These are phyloP conservation scores for Vishniacozyma victoriae DNA, from an alignment of 768 basidiomycete species.

Conservation along the genomic window DNA sequence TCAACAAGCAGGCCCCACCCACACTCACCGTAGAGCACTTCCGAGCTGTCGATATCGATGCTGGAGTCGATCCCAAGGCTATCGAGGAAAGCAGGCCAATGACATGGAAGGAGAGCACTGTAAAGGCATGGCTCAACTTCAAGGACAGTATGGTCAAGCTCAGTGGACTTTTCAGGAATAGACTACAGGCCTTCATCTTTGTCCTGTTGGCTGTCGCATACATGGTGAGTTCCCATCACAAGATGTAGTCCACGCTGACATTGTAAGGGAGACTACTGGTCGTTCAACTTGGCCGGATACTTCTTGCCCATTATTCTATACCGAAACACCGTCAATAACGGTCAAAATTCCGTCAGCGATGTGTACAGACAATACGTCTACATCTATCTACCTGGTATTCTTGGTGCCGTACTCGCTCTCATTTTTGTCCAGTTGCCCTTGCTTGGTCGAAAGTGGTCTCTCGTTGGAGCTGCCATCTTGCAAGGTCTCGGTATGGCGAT, in stretches of 20 bases:
- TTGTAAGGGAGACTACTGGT: conserved; percentile 35
- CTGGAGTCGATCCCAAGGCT: conserved; percentile 7
- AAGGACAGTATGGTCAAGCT: conserved; percentile 38
- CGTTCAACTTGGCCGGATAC: conserved; percentile 45
- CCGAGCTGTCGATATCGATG: conserved; percentile 38
- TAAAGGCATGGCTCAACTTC: conserved; percentile 16
- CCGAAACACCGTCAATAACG: conserved; percentile 39
- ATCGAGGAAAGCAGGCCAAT: background rate
- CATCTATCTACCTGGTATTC: conserved; percentile 42
- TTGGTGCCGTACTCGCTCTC: conserved; percentile 38
- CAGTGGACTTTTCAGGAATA: conserved; percentile 45
- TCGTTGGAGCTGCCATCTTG: conserved; percentile 34
- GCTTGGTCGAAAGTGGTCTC: conserved; percentile 38
- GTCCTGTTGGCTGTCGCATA: conserved; percentile 41
- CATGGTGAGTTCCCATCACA: conserved; percentile 25
- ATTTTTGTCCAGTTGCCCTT: conserved; percentile 38
- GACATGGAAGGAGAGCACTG: conserved; percentile 4
- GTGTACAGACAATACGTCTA: conserved; percentile 47
- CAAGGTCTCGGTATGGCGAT: conserved; percentile 43
- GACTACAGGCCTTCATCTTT: conserved; percentile 37
- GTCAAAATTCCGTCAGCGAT: conserved; percentile 33
- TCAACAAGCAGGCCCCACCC: conserved; percentile 45
- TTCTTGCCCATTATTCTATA: conserved; percentile 47
- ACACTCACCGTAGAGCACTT: conserved; percentile 46
- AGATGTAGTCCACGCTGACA: background rate